These are phyloP conservation scores for Umbelopsis ramanniana DNA, from an alignment of 192 early-diverging fungal genomes.

Conservation along the genomic window DNA sequence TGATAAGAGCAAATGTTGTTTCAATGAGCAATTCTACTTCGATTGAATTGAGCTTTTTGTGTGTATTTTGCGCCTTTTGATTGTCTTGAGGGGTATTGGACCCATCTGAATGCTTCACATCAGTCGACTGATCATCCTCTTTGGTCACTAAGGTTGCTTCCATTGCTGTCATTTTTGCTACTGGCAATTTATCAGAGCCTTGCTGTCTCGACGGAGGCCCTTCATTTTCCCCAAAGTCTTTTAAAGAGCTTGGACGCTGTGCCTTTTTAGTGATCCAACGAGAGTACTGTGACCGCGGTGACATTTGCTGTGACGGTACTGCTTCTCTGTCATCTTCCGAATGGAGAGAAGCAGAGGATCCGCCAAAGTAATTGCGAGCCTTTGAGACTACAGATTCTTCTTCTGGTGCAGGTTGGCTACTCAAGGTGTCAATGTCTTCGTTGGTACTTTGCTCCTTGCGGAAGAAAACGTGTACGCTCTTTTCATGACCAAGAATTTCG, in stretches of 20 bases:
- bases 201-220: neutral
- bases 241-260: neutral
- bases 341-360: constrained; percentile 4
- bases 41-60: constrained; percentile 28
- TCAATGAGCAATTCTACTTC: constrained; percentile 42
- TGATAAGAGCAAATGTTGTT: constrained; percentile 39
- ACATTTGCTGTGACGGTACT: neutral
- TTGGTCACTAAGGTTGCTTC: neutral
- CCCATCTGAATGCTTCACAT: neutral
- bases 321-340: constrained; percentile 7
- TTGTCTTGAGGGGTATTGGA: neutral
- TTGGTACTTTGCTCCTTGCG: constrained; percentile 30
- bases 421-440: neutral
- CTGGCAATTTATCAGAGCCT: neutral
- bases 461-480: constrained; percentile 33
- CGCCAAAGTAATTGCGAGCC: neutral
- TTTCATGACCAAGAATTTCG: constrained; percentile 32
- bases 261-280: neutral
- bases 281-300: constrained; percentile 6
- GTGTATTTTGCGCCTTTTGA: neutral
- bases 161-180: neutral
- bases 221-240: neutral
- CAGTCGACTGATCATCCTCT: neutral
- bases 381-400: neutral
- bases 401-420: neutral